Conservation (phyloP, 2,329 filamentous ascomycete genomes). For the Botrytis squamosa region DNA sequence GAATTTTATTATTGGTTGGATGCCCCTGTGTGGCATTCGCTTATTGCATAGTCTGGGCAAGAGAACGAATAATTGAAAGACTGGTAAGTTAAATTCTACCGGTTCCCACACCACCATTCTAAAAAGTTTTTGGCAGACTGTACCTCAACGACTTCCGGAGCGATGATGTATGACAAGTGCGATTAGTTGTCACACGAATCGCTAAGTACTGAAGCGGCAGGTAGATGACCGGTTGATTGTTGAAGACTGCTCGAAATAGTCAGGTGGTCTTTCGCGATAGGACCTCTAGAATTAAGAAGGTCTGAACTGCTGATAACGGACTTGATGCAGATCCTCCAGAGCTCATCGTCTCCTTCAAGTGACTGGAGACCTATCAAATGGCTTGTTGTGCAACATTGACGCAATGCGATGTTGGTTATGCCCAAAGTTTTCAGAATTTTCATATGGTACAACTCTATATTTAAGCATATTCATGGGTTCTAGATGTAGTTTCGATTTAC, state of each 20-base stretch:
- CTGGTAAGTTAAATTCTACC: not conserved
- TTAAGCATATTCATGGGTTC: not conserved
- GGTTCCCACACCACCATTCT: not conserved
- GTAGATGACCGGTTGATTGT: slow-evolving; percentile 8
- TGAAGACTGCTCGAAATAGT: not conserved
- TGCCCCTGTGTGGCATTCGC: not conserved
- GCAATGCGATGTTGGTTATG: slow-evolving; percentile 1
- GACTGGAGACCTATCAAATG: not conserved
- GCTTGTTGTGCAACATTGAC: not conserved
- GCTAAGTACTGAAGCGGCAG: slow-evolving; percentile 11
- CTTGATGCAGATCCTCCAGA: not conserved
- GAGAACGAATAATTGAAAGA: not conserved
- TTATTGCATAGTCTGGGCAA: not conserved
- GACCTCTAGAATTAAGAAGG: not conserved
- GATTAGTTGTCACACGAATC: slow-evolving; percentile 2
- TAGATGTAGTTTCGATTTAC: not conserved
- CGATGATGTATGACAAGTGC: not conserved
- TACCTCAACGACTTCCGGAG: not conserved
- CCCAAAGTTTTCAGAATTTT: not conserved
- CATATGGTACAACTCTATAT: not conserved
- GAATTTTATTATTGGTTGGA: slow-evolving; percentile 10
- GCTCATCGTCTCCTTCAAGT: not conserved
- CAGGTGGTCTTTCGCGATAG: not conserved
- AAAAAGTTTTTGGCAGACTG: not conserved
- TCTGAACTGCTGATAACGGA: not conserved